phyloP scores from a whole-genome alignment of 2,329 filamentous ascomycete genomes.

The Cladosporium sphaerospermum region DNA sequence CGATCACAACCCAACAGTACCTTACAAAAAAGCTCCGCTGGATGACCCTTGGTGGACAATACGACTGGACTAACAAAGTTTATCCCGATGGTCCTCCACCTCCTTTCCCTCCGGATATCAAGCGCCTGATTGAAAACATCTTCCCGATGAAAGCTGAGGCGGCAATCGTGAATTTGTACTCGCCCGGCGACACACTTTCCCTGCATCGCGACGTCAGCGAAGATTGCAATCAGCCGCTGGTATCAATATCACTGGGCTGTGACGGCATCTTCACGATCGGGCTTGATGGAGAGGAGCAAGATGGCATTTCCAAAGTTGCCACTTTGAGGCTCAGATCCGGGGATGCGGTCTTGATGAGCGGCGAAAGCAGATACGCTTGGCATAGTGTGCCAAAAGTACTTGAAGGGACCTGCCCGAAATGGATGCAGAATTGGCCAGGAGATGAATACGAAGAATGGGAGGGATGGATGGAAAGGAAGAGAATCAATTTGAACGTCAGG shows the following conservation, averaged over 20 bases:
- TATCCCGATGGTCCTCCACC: constrained; percentile 68
- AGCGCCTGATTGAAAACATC: constrained; percentile 57
- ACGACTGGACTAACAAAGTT: constrained; percentile 84
- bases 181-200: constrained; percentile 82
- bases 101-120: constrained; percentile 67
- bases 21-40: constrained; percentile 79
- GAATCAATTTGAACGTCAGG: constrained; percentile 86
- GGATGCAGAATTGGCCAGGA: constrained; percentile 68
- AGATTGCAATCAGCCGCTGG: constrained; percentile 66
- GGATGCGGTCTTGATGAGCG: constrained; percentile 85
- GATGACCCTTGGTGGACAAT: constrained; percentile 91
- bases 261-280: constrained; percentile 84
- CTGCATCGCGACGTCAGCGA: constrained; percentile 93
- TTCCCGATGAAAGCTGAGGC: constrained; percentile 82
- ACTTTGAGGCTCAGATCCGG: constrained; percentile 70
- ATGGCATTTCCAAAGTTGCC: constrained; percentile 33
- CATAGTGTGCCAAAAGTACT: constrained; percentile 89
- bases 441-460: constrained; percentile 59
- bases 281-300: constrained; percentile 44
- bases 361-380: constrained; percentile 80
- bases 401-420: constrained; percentile 68
- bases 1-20: constrained; percentile 62
- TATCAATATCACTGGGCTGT: constrained; percentile 84
- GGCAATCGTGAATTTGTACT: constrained; percentile 91
- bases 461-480: constrained; percentile 82